Conservation (phyloP, 306 rosid genomes). For the Ormosia emarginata region DNA sequence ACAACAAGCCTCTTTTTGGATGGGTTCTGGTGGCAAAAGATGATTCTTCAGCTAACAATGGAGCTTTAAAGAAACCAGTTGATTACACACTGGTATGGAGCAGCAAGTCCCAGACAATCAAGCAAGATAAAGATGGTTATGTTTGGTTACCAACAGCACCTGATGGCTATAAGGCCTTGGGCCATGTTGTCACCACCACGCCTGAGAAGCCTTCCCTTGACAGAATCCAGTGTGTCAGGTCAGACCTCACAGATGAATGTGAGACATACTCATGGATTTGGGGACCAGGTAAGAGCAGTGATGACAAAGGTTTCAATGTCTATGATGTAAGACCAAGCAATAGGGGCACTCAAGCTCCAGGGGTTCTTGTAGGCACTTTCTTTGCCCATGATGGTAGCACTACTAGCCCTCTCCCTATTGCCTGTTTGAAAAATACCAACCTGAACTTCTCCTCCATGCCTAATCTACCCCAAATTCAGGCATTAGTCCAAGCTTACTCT, state of each 20-base stretch:
- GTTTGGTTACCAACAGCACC: slow-evolving; percentile 37
- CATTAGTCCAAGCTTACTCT: slow-evolving; percentile 24
- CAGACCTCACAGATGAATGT: slow-evolving; percentile 31
- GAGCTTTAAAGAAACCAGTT: slow-evolving; percentile 20
- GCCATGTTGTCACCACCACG: slow-evolving; percentile 29
- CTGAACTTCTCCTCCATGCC: slow-evolving; percentile 24
- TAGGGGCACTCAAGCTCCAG: slow-evolving; percentile 20
- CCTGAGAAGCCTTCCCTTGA: slow-evolving; percentile 30
- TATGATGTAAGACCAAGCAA: slow-evolving; percentile 27
- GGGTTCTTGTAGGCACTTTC: slow-evolving; percentile 35
- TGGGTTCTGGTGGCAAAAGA: slow-evolving; percentile 31
- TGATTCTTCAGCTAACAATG: slow-evolving; percentile 4
- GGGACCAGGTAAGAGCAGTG: slow-evolving; percentile 21
- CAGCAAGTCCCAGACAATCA: slow-evolving; percentile 23
- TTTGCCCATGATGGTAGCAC: slow-evolving; percentile 22
- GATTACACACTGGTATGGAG: slow-evolving; percentile 30
- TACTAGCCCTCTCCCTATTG: slow-evolving; percentile 10
- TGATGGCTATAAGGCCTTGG: slow-evolving; percentile 27
- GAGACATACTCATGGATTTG: slow-evolving; percentile 34
- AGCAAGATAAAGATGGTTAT: slow-evolving; percentile 28
- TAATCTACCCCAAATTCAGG: slow-evolving; percentile 17
- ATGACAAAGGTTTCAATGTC: slow-evolving; percentile 33
- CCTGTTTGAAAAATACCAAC: slow-evolving; percentile 28
- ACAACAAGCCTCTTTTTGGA: slow-evolving; percentile 29
- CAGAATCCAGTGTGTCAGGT: slow-evolving; percentile 27